A percentile compares a stretch with the other conserved stretches of the same genome.
phyloP scores from a whole-genome alignment of 108 stramenopile species.

The Aurantiochytrium sp. region DNA sequence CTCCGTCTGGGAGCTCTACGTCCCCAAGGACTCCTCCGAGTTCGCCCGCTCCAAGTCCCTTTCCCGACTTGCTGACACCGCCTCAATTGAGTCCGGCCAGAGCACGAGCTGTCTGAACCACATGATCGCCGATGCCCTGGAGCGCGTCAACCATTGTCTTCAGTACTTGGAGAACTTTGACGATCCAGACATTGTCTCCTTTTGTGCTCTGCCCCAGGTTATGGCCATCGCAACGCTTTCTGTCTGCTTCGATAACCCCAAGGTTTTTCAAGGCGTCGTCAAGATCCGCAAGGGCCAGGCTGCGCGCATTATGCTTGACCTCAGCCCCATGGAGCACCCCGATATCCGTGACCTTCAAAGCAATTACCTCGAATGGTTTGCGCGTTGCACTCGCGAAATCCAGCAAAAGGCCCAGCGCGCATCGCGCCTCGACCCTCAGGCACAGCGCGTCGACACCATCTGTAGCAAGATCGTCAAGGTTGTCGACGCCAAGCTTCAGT shows the following conservation, averaged over 20 bases:
- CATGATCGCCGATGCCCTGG: conserved; percentile 89
- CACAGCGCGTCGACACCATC: neutral
- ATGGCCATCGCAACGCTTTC: conserved; percentile 99
- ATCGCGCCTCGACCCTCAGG: neutral
- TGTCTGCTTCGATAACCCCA: conserved; percentile 75
- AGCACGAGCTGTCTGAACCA: conserved; percentile 76
- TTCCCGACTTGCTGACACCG: neutral
- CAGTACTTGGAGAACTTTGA: conserved; percentile 73
- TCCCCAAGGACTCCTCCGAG: conserved; percentile 46
- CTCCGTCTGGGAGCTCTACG: conserved; percentile 80
- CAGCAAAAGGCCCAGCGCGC: neutral
- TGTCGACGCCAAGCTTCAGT: neutral
- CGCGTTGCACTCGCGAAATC: neutral
- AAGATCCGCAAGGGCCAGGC: conserved; percentile 67
- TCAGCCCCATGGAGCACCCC: neutral
- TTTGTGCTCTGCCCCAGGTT: conserved; percentile 98
- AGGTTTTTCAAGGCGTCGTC: conserved; percentile 96
- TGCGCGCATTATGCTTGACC: conserved; percentile 33
- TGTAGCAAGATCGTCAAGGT: conserved; percentile 6
- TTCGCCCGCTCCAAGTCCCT: conserved; percentile 64
- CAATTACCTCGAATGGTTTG: neutral
- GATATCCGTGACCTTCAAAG: neutral
- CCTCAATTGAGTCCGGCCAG: neutral
- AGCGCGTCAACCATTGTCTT: conserved; percentile 84
- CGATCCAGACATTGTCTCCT: conserved; percentile 80